These are phyloP conservation scores for Debaryomyces udenii DNA, from an alignment of 1,139 yeast species.

Conservation along the genomic window DNA sequence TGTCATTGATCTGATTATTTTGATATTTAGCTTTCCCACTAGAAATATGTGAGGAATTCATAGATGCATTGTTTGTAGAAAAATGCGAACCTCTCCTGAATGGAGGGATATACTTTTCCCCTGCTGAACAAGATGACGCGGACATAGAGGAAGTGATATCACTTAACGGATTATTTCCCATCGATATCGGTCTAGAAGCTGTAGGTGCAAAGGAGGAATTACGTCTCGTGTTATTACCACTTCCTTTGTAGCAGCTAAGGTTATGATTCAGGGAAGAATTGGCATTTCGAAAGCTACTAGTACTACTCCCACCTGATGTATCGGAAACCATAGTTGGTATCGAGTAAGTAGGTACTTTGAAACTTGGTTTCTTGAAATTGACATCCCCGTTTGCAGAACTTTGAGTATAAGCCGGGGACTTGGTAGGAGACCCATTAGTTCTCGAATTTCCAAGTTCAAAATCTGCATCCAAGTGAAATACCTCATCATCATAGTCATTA, in stretches of 20 bases:
- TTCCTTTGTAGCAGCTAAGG: conserved; percentile 4
- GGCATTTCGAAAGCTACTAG: conserved; percentile 4
- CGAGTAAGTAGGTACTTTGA: conserved; percentile 20
- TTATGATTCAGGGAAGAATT: conserved; percentile 6
- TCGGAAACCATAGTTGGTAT: conserved; percentile 13
- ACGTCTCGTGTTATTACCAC: conserved; percentile 10
- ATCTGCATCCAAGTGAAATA: conserved; percentile 51
- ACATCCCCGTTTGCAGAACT: conserved; percentile 9
- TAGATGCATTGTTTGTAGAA: conserved; percentile 9
- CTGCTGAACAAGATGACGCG: conserved; percentile 29
- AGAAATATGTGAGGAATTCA: neutral
- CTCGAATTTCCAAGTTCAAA: conserved; percentile 25
- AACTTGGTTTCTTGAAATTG: conserved; percentile 12
- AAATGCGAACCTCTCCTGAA: conserved; percentile 55
- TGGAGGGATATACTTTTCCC: conserved; percentile 73
- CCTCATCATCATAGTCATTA: conserved; percentile 38
- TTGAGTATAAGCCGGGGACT: conserved; percentile 7
- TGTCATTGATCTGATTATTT: neutral
- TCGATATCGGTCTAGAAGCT: conserved; percentile 19
- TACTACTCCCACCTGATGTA: conserved; percentile 4
- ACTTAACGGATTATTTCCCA: conserved; percentile 16
- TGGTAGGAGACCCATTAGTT: conserved; percentile 9
- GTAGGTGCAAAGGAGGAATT: conserved; percentile 3
- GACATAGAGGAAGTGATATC: conserved; percentile 15
- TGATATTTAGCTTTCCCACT: conserved; percentile 15